phyloP scores from a whole-genome alignment of 2,329 filamentous ascomycete genomes.

The Ilyonectria destructans region DNA sequence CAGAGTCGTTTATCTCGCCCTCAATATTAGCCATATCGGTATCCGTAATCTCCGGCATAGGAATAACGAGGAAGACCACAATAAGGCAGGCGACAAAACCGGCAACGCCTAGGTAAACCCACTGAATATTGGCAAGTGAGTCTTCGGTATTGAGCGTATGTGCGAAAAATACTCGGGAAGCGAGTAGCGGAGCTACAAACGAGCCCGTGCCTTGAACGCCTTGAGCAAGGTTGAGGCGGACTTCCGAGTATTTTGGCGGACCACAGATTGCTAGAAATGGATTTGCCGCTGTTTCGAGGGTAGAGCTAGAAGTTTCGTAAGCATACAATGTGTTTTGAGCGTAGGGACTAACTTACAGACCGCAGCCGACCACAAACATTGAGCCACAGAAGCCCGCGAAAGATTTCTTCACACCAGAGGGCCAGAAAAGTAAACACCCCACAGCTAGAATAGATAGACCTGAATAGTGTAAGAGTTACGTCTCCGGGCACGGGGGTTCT shows the following conservation, averaged over 20 bases:
- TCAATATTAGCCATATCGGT: slow-evolving; percentile 73
- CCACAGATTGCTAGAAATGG: slow-evolving; percentile 62
- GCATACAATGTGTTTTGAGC: background rate
- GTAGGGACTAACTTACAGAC: slow-evolving; percentile 53
- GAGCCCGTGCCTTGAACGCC: slow-evolving; percentile 73
- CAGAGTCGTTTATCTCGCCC: slow-evolving; percentile 57
- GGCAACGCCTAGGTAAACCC: slow-evolving; percentile 76
- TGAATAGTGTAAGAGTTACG: slow-evolving; percentile 33
- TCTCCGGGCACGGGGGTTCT: background rate
- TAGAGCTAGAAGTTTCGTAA: slow-evolving; percentile 2
- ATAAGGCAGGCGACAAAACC: slow-evolving; percentile 72
- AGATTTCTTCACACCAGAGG: slow-evolving; percentile 67
- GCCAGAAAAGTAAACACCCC: slow-evolving; percentile 73
- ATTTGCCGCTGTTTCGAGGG: slow-evolving; percentile 71
- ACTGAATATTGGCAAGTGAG: slow-evolving; percentile 74
- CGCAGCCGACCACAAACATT: slow-evolving; percentile 63
- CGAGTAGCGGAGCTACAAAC: slow-evolving; percentile 72
- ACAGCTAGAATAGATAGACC: slow-evolving; percentile 68
- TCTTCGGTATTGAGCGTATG: slow-evolving; percentile 64
- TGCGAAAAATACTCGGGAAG: slow-evolving; percentile 74
- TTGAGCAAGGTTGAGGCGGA: slow-evolving; percentile 73
- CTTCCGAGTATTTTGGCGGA: slow-evolving; percentile 71
- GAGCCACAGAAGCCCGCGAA: slow-evolving; percentile 75
- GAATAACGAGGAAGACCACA: slow-evolving; percentile 71
- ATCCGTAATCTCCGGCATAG: slow-evolving; percentile 69